Evolutionary conservation across 257 asterid species (phyloP).

Genomic region (Nemophila menziesii): DNA sequence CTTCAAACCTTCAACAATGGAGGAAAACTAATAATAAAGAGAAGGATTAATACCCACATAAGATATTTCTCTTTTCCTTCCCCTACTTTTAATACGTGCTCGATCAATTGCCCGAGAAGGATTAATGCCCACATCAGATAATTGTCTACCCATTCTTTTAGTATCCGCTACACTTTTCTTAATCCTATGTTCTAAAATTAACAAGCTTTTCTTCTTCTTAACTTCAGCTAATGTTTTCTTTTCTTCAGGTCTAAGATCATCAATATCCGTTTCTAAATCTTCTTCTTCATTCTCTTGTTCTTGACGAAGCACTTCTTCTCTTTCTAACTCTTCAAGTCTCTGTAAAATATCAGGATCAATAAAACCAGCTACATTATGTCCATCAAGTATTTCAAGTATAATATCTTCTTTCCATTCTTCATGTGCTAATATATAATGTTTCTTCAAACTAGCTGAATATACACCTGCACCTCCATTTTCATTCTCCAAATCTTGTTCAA

Average conservation of each 20-base stretch:
- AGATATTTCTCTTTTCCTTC: too few species aligned
- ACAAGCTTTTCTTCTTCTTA: conserved; percentile 66
- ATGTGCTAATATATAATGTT: conserved; percentile 61
- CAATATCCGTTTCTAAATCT: conserved; percentile 73
- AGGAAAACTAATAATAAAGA: too few species aligned
- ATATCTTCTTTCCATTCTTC: conserved; percentile 87
- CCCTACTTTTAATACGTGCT: too few species aligned
- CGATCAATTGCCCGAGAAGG: too few species aligned
- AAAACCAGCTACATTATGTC: conserved; percentile 86
- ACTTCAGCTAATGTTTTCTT: conserved; percentile 48
- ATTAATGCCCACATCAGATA: too few species aligned
- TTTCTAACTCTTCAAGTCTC: conserved; percentile 84
- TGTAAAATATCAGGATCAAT: conserved; percentile 75
- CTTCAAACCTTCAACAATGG: too few species aligned
- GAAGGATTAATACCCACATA: too few species aligned
- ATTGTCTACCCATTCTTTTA: too few species aligned
- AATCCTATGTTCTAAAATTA: conserved; percentile 63
- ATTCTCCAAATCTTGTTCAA: conserved; percentile 78
- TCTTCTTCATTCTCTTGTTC: conserved; percentile 58
- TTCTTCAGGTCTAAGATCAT: conserved; percentile 66
- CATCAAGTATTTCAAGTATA: conserved; percentile 80
- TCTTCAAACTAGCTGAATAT: conserved; percentile 81
- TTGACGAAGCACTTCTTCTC: conserved; percentile 67
- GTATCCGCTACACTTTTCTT: conserved; percentile 87
- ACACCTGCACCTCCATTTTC: conserved; percentile 99